Conservation (phyloP, 2,329 filamentous ascomycete genomes). For the Orbilia brochopaga region DNA sequence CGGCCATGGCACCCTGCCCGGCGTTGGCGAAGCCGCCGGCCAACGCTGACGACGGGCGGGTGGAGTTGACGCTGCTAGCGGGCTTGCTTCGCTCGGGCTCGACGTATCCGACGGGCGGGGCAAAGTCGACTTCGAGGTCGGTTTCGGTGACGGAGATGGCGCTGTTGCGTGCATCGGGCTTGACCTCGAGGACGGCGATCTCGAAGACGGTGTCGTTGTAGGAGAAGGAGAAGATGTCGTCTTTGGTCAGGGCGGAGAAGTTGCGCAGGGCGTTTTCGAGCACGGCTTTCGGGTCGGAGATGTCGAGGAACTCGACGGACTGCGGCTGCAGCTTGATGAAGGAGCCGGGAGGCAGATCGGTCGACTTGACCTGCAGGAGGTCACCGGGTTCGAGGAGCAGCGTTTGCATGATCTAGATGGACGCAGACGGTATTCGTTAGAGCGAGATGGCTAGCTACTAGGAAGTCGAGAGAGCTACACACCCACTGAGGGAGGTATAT, state of each 20-base stretch:
- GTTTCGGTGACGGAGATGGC: constrained; percentile 93
- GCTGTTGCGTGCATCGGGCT: constrained; percentile 81
- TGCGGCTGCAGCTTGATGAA: constrained; percentile 98
- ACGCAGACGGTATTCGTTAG: constrained; percentile 5
- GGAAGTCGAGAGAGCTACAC: constrained; percentile 54
- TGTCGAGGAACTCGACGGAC: constrained; percentile 90
- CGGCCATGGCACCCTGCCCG: constrained; percentile 93
- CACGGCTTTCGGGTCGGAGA: constrained; percentile 95
- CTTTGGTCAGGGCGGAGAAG: constrained; percentile 90
- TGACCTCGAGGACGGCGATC: constrained; percentile 90
- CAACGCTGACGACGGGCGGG: constrained; percentile 73
- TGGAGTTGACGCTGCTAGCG: constrained; percentile 67
- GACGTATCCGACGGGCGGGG: constrained; percentile 89
- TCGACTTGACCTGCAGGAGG: constrained; percentile 92
- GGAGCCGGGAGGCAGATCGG: constrained; percentile 84
- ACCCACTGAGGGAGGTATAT: constrained; percentile 97
- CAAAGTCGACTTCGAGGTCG: constrained; percentile 95
- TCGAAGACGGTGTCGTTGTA: constrained; percentile 96
- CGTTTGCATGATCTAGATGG: constrained; percentile 83
- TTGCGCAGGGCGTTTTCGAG: constrained; percentile 95
- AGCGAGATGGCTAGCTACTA: too few relatives aligned
- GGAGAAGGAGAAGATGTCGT: constrained; percentile 92
- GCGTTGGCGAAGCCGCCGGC: constrained; percentile 67
- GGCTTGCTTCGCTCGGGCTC: constrained; percentile 69
- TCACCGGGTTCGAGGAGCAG: constrained; percentile 88